A percentile compares a stretch with the other conserved stretches of the same genome.
Conservation (phyloP, 2,329 filamentous ascomycete species). For the Aspergillus sp. region DNA sequence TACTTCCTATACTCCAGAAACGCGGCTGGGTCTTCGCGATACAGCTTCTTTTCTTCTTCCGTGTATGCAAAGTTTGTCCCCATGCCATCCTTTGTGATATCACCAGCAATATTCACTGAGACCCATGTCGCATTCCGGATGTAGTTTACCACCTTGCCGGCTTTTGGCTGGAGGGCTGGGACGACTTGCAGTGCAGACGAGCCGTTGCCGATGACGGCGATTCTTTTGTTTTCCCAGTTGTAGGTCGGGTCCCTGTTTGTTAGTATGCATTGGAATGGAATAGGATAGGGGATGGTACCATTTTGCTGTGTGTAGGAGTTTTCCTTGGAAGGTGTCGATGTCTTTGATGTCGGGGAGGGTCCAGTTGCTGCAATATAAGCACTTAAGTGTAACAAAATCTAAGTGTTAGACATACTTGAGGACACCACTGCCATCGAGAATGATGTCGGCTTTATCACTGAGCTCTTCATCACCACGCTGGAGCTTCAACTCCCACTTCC, state of each 20-base stretch:
- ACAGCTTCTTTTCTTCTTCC: conserved; percentile 24
- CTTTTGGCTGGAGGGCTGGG: conserved; percentile 17
- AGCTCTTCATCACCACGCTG: conserved; percentile 13
- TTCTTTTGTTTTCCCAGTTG: conserved; percentile 23
- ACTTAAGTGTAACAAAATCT: too few species aligned
- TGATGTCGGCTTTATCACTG: conserved; percentile 24
- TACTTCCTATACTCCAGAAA: conserved; percentile 22
- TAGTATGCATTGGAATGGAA: too few species aligned
- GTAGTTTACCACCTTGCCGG: conserved; percentile 25
- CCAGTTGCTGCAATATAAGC: conserved; percentile 20
- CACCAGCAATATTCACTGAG: conserved; percentile 18
- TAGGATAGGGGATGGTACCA: conserved; percentile 12
- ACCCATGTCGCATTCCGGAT: conserved; percentile 32
- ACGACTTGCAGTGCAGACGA: conserved; percentile 32
- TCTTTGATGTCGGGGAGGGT: conserved; percentile 22
- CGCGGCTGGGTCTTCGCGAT: conserved; percentile 16
- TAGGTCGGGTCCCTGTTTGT: conserved; percentile 30
- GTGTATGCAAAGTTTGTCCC: conserved; percentile 25
- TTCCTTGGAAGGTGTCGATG: conserved; percentile 33
- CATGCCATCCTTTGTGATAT: conserved; percentile 23
- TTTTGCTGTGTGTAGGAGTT: conserved; percentile 37
- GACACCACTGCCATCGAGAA: conserved; percentile 30
- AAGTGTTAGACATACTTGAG: conserved; percentile 24
- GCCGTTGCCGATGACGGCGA: conserved; percentile 38
- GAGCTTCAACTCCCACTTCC: conserved; percentile 21